A percentile compares a stretch with the other conserved stretches of the same genome.
Evolutionary conservation across 257 asterid species (phyloP).

Genomic region (Primulina eburnea): DNA sequence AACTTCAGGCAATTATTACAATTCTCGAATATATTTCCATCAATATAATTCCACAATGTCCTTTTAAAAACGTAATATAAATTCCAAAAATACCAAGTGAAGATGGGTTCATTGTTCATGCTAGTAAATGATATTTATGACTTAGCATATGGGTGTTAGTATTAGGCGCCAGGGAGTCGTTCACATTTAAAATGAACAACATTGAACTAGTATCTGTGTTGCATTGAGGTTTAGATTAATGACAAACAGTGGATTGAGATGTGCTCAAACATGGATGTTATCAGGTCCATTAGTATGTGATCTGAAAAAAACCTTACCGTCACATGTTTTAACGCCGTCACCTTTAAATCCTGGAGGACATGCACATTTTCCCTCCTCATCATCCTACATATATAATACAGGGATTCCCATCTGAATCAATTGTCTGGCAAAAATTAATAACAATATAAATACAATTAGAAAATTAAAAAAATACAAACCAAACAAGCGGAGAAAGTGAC

Average conservation of each 20-base stretch:
- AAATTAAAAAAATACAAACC: not conserved
- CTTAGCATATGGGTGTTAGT: not conserved
- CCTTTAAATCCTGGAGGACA: constrained; percentile 57
- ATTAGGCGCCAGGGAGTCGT: not conserved
- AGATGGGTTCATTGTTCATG: not conserved
- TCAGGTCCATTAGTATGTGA: not conserved
- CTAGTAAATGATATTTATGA: too few species aligned
- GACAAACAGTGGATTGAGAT: not conserved
- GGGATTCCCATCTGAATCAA: not conserved
- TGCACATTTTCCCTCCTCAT: constrained; percentile 39
- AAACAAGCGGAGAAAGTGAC: not conserved
- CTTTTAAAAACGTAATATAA: too few species aligned
- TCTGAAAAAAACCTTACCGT: constrained; percentile 29
- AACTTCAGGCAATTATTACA: not conserved
- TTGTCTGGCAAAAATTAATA: too few species aligned
- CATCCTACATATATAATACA: constrained; percentile 27
- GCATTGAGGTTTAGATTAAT: not conserved
- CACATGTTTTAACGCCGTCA: constrained; percentile 47
- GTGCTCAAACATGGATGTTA: not conserved
- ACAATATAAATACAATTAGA: too few species aligned
- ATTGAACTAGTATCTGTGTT: not conserved
- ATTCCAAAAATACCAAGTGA: not conserved
- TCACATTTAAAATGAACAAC: not conserved
- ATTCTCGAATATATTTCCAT: not conserved
- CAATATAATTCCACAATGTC: not conserved